Base-by-base conservation (phyloP, 805 yeast species). In the Wickerhamomyces bisporus region DNA sequence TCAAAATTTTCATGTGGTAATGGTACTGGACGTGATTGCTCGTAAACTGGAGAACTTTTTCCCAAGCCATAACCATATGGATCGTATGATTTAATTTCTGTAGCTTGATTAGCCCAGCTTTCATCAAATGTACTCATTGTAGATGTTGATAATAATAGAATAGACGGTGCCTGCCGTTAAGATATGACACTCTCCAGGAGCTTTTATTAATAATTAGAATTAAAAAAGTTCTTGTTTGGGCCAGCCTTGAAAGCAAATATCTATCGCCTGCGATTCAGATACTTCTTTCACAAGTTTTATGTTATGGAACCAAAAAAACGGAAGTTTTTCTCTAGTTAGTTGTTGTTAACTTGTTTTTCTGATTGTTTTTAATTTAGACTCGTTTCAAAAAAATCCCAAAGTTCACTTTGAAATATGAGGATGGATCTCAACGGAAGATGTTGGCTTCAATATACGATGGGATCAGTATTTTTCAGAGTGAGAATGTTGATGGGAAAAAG, bases 181-280 rank as follows among this genome's bases (percentile, higher is more conserved):
- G 8, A 23, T n/a, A 11, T 23, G 8, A 9, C 11, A 11, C 25
- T 23, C 25, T 23, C 25, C 25, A 23, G 25, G 25, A 23, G 25
- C 25, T 23, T 23, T 23, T 11, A 9, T 23, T 9, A 11, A 27
- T 18, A 14, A 3, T 6, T 20, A n/a, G 32, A 26, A 28, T 27
- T 20, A 20, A 34, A 34, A 5, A 9, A 12, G 9, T 19, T 10
- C 38, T 35, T 35, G 38, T n/a, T 19, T 35, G 38, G 38, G 18
- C 38, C 38, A 35, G 38, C 38, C 38, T 34, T 35, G 38, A 35
- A 35, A 35, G 38, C 8, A 17, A 13, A 17, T 16, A 29, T 29
- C 33, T 28, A 28, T 30, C 38, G 38, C 38, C 38, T 24, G 38
- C 38, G 30, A 35, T 32, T 29, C 4, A 17, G 31, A 29, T 24